Conservation (phyloP, 441 rosid species). For the Populus hybrid region DNA sequence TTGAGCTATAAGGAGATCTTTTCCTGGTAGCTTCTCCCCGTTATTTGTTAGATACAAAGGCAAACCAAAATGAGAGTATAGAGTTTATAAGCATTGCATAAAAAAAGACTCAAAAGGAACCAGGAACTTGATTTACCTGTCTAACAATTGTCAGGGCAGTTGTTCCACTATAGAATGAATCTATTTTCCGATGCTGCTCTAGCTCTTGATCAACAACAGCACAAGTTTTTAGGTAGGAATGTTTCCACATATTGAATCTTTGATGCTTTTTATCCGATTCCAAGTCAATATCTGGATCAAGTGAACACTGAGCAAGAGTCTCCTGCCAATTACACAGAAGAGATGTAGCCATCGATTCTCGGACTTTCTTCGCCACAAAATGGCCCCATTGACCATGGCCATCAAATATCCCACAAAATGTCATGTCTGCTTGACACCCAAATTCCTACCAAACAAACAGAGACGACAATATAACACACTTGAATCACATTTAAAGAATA, state of each 20-base stretch:
- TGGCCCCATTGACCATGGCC: conserved; percentile 99
- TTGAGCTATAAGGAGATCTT: too few species aligned
- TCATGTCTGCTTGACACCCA: conserved; percentile 85
- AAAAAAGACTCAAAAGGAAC: not conserved
- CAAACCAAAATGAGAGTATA: not conserved
- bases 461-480: not conserved
- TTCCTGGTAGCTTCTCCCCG: not conserved
- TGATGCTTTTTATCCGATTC: conserved; percentile 54
- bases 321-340: conserved; percentile 85
- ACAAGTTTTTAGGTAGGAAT: conserved; percentile 68
- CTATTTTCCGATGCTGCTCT: conserved; percentile 53
- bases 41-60: not conserved
- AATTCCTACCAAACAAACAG: conserved; percentile 47
- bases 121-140: conserved; percentile 47
- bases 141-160: conserved; percentile 79
- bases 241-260: conserved; percentile 69
- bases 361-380: conserved; percentile 76
- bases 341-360: conserved; percentile 65
- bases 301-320: conserved; percentile 48
- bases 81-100: not conserved
- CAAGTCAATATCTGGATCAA: conserved; percentile 42
- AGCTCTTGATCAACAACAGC: conserved; percentile 77
- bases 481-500: not conserved
- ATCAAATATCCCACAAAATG: conserved; percentile 88
- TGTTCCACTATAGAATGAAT: conserved; percentile 77